Evolutionary conservation across 2,329 filamentous ascomycete genomes (phyloP), one percentile per base, ranked within the genome.

Genomic region (Pseudocercospora crystallina): DNA sequence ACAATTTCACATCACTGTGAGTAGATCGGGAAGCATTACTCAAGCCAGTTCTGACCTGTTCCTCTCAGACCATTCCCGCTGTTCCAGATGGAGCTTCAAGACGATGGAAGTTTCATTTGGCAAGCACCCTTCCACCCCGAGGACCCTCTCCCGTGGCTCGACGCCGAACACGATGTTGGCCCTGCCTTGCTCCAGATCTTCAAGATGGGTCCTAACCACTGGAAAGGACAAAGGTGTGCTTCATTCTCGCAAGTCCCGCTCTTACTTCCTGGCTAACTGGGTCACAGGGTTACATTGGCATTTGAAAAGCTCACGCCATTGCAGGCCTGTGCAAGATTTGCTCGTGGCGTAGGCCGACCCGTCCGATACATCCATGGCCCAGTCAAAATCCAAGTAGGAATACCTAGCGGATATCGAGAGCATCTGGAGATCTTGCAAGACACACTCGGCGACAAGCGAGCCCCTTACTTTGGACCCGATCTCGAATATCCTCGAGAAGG

Each of bases 91-190:
- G 90, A 95, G 57, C 76, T 95, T 40, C 85, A 90, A 70, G 71
- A 78, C 1, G 90, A 96, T 63, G 90, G 89, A 13, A 90, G 87
- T 47, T 96, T 96, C 68, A 76, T 86, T 51, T 97, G 94, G 94
- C 85, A 90, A 66, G 92, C 92, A 1, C 94, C 94, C 0, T 97
- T 97, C 70, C 89, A 96, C 63, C 88, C 90, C 2, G 82, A 96
- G 61, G 87, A 86, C 51, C 89, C 90, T 57, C 78, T 99, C 33
- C 94, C 94, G 0, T 99, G 92, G 90, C 77, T 99, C 34, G 94
- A 99, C 66, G 90, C 91, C 4, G 94, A 97, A 71, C 92, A 97
- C 66, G 94, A 99, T 63, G 86, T 96, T 37, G 94, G 94, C 3
- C 90, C 94, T 1, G 89, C 92, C 2, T 83, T 97, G 40, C 76